phyloP scores from a whole-genome alignment of 1,284 basidiomycete genomes.

The Tremellales sp. region DNA sequence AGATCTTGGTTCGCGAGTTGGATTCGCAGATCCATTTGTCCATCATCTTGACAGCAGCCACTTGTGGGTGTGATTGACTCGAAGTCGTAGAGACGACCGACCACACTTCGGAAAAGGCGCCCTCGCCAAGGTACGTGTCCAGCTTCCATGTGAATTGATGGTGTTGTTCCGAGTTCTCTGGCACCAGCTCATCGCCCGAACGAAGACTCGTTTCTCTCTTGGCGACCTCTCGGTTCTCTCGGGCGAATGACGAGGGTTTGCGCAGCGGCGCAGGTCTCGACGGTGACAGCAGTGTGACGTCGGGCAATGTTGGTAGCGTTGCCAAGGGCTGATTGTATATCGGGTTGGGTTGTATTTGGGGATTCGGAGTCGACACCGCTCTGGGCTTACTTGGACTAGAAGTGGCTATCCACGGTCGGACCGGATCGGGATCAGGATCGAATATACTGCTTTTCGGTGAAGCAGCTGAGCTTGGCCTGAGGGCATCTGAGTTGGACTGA shows the following conservation, averaged over 20 bases:
- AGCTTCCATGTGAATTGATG: slow-evolving; percentile 47
- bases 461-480: no score
- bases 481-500: no score
- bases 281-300: neutral
- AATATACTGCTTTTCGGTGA: no score
- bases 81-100: slow-evolving; percentile 52
- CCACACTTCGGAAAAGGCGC: slow-evolving; percentile 75
- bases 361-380: slow-evolving; percentile 12
- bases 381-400: slow-evolving; percentile 3
- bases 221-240: slow-evolving; percentile 17
- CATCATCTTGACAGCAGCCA: slow-evolving; percentile 84
- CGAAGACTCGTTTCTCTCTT: slow-evolving; percentile 13
- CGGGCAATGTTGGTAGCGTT: slow-evolving; percentile 12
- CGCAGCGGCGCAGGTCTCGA: neutral
- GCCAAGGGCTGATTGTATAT: slow-evolving; percentile 9
- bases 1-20: slow-evolving; percentile 70
- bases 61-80: slow-evolving; percentile 25
- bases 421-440: slow-evolving; percentile 3
- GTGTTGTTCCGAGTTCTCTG: slow-evolving; percentile 8
- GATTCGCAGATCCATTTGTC: slow-evolving; percentile 56
- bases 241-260: slow-evolving; percentile 5
- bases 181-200: slow-evolving; percentile 25
- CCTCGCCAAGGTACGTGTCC: slow-evolving; percentile 61
- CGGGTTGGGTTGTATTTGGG: no score
- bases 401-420: slow-evolving; percentile 14